Base-by-base conservation (phyloP, 1,284 basidiomycete genomes). In the Ceratorhiza oryzae-sativae region DNA sequence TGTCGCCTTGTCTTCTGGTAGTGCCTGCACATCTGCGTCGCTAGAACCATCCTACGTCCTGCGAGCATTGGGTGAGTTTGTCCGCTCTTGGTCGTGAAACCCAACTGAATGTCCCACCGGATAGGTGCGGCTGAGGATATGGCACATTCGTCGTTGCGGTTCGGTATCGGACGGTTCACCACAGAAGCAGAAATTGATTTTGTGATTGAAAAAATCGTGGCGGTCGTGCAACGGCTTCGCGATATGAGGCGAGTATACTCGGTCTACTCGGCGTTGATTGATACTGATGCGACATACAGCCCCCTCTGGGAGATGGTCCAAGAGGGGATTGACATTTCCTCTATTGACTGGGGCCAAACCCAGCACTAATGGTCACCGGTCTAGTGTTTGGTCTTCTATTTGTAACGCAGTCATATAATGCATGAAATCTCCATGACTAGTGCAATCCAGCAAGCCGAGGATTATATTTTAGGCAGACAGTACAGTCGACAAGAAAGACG, bases 301-400 rank as follows among this genome's bases (percentile, higher is more conserved):
- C 96, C 96, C 30, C 82, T 98, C 61, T 98, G 95, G 95, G 96
- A 97, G 83, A 97, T 98, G 95, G 94, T 97, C 13, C 94, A 97
- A 81, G 96, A 97, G 79, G 97, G 97, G 49, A 95, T 99, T 71
- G 96, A 98, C 79, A 87, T 98, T 77, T 93, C 89, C 79, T 86
- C 90, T 25, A 97, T 99, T 79, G 87, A 97, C 80, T 98, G 96
- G 96, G 90, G 91, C 53, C 91, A 87, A 77, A 79, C 81, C 42
- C 80, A 89, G 77, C 86, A 87, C 75, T 87, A 78, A 80, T 72
- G 3, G 13, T 25, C 32, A 48, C 27, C 23, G 8, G 20, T 68
- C 67, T 32, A 25, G 55, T 65, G 34, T 39, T 56, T 45, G 55
- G n/a, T 62, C 27, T 34, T 25, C 30, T 30, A 10, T 20, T 15